phyloP scores from a whole-genome alignment of 768 basidiomycete genomes.

The Suillus subalutaceus region DNA sequence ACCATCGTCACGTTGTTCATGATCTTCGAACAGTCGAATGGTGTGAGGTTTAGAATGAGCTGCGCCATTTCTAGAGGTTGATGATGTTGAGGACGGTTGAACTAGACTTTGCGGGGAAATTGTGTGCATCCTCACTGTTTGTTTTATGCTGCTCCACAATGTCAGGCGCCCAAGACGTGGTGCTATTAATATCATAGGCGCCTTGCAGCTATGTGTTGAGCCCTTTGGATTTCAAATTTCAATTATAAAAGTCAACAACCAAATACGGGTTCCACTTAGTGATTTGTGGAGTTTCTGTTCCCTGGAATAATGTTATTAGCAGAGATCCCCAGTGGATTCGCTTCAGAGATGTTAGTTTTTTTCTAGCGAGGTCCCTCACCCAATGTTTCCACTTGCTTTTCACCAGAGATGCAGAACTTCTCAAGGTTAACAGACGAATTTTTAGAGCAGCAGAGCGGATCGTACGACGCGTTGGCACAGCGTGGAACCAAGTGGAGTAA shows the following conservation, averaged over 20 bases:
- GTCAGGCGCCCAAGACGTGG: too few relatives aligned
- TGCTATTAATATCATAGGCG: too few relatives aligned
- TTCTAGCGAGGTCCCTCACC: not conserved
- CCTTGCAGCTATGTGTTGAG: too few relatives aligned
- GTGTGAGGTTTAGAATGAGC: too few relatives aligned
- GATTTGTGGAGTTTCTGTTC: not conserved
- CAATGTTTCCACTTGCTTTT: not conserved
- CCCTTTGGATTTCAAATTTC: not conserved
- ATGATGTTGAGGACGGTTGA: too few relatives aligned
- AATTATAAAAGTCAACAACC: not conserved
- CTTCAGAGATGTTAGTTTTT: too few relatives aligned
- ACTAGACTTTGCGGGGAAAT: too few relatives aligned
- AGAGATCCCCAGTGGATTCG: not conserved
- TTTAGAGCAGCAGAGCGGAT: not conserved
- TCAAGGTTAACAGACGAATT: not conserved
- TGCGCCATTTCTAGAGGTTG: too few relatives aligned
- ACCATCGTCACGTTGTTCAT: too few relatives aligned
- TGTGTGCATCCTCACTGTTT: too few relatives aligned
- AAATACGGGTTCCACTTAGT: not conserved
- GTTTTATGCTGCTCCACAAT: too few relatives aligned
- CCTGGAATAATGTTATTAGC: not conserved
- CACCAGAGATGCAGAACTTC: not conserved
- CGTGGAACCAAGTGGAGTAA: not conserved
- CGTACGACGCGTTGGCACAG: not conserved
- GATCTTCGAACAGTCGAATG: too few relatives aligned